Evolutionary conservation across 2,329 filamentous ascomycete genomes (phyloP).

Genomic region (Arthrobotrys musiformis): DNA sequence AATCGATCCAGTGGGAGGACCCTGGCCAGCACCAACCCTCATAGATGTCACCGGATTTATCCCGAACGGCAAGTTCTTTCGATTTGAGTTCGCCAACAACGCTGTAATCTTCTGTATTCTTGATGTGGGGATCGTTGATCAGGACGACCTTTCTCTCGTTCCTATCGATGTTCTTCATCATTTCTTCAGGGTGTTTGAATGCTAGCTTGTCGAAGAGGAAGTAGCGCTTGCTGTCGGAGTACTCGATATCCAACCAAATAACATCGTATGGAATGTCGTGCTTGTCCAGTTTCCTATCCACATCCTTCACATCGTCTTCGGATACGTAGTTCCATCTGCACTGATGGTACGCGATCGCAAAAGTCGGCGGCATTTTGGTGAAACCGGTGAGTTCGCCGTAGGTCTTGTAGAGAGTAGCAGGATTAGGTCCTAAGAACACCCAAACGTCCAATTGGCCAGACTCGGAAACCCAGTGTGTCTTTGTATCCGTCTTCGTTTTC

Average conservation of each 20-base stretch:
- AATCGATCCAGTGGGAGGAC: slow-evolving; percentile 94
- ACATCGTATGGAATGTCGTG: slow-evolving; percentile 96
- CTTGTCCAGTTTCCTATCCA: slow-evolving; percentile 96
- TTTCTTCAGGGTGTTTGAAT: slow-evolving; percentile 84
- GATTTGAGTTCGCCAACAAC: slow-evolving; percentile 84
- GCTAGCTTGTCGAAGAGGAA: slow-evolving; percentile 95
- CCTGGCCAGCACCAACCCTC: slow-evolving; percentile 99
- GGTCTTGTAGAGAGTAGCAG: slow-evolving; percentile 80
- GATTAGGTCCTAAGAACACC: slow-evolving; percentile 89
- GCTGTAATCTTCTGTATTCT: slow-evolving; percentile 79
- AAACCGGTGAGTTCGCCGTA: slow-evolving; percentile 93
- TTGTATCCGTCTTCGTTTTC: slow-evolving; percentile 75
- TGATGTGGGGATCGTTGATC: slow-evolving; percentile 98
- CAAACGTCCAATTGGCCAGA: slow-evolving; percentile 90
- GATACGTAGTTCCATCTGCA: slow-evolving; percentile 99
- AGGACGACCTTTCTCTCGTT: slow-evolving; percentile 75
- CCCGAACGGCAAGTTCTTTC: slow-evolving; percentile 83
- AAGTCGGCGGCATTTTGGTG: slow-evolving; percentile 89
- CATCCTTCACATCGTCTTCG: slow-evolving; percentile 95
- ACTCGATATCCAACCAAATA: slow-evolving; percentile 99
- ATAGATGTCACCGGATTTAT: slow-evolving; percentile 88
- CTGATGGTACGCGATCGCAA: slow-evolving; percentile 93
- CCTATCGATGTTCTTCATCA: slow-evolving; percentile 86
- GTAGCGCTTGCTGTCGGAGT: slow-evolving; percentile 96
- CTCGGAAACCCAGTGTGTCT: slow-evolving; percentile 98